Evolutionary conservation across 768 basidiomycete genomes (phyloP).

Genomic region (Crassisporium funariophilum): DNA sequence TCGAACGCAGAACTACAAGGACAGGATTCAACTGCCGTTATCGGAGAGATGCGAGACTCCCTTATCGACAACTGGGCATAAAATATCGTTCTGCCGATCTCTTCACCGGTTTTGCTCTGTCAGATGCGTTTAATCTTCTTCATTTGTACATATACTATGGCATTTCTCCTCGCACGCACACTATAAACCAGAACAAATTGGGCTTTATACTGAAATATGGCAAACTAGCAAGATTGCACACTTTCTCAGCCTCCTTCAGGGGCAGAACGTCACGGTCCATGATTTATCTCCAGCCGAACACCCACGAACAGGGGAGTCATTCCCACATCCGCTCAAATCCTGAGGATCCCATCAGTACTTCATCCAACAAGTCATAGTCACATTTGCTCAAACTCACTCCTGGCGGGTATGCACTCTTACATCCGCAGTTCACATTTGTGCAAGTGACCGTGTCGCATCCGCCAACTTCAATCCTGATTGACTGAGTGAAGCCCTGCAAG

Average conservation of each 20-base stretch:
- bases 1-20: slow-evolving; percentile 75
- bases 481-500: slow-evolving; percentile 45
- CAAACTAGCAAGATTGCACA: too few relatives aligned
- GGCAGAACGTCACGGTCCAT: slow-evolving; percentile 37
- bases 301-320: slow-evolving; percentile 38
- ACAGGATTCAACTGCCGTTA: slow-evolving; percentile 77
- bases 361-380: not conserved
- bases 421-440: slow-evolving; percentile 39
- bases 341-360: slow-evolving; percentile 16
- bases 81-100: slow-evolving; percentile 5
- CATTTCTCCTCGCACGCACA: too few relatives aligned
- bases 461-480: slow-evolving; percentile 33
- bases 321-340: slow-evolving; percentile 41
- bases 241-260: too few relatives aligned
- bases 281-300: slow-evolving; percentile 35
- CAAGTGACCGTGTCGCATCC: slow-evolving; percentile 43
- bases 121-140: too few relatives aligned
- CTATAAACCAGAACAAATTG: too few relatives aligned
- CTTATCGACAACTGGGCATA: slow-evolving; percentile 93
- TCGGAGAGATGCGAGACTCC: slow-evolving; percentile 90
- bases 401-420: slow-evolving; percentile 32
- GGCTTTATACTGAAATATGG: too few relatives aligned
- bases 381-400: slow-evolving; percentile 25
- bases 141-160: too few relatives aligned
- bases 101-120: too few relatives aligned